phyloP scores from a whole-genome alignment of 2,329 filamentous ascomycete species.

The Pseudogymnoascus sp. region DNA sequence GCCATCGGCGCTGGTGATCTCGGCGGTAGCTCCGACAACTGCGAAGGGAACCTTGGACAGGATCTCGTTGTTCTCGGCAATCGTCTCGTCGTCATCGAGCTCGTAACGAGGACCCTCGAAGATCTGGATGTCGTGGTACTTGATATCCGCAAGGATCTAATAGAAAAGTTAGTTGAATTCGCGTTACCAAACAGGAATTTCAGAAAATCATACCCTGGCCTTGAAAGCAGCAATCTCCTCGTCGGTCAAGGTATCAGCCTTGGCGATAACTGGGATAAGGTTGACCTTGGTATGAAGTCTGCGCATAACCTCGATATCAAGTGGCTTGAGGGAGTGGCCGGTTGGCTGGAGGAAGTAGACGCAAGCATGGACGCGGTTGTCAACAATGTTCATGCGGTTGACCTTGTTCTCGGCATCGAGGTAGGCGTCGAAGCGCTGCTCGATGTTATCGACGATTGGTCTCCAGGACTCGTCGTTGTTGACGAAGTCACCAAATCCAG shows the following conservation, averaged over 20 bases:
- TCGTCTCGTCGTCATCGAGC: constrained; percentile 97
- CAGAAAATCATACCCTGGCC: constrained; percentile 65
- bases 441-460: constrained; percentile 98
- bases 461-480: constrained; percentile 99
- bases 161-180: constrained; percentile 15
- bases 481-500: constrained; percentile 97
- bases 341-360: constrained; percentile 99
- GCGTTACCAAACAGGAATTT: neutral
- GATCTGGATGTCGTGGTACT: constrained; percentile 96
- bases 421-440: constrained; percentile 97
- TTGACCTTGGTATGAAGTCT: constrained; percentile 99
- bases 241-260: constrained; percentile 95
- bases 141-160: constrained; percentile 92
- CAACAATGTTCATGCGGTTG: constrained; percentile 99
- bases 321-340: constrained; percentile 93
- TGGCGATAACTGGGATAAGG: constrained; percentile 97
- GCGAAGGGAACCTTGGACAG: constrained; percentile 99
- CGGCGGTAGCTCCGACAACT: constrained; percentile 91
- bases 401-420: constrained; percentile 99
- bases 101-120: constrained; percentile 98
- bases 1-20: constrained; percentile 84
- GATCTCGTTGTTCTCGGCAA: constrained; percentile 99
- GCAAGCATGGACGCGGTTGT: constrained; percentile 97
- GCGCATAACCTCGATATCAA: constrained; percentile 99
- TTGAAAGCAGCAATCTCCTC: constrained; percentile 95